Evolutionary conservation across 2,329 filamentous ascomycete genomes (phyloP).

Genomic region (Endoconidiophora polonica): DNA sequence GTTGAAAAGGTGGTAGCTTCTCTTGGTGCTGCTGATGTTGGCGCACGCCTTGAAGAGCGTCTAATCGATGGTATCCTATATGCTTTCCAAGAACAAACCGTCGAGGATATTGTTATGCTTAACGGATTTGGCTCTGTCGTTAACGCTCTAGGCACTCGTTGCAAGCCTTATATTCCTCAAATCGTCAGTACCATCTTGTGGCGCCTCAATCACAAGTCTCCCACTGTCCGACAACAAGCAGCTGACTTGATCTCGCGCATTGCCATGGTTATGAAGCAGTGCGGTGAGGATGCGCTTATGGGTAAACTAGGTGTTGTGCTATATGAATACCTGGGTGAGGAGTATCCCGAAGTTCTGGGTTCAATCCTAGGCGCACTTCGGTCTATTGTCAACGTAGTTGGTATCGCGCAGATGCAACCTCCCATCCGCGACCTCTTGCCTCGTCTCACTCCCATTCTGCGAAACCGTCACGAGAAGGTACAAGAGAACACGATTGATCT

Average conservation of each 20-base stretch:
- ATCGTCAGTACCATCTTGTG: conserved; percentile 95
- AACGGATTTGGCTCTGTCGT: conserved; percentile 97
- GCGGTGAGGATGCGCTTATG: conserved; percentile 88
- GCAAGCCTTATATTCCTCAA: conserved; percentile 91
- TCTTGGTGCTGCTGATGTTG: conserved; percentile 83
- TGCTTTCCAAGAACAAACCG: conserved; percentile 94
- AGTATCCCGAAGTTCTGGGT: conserved; percentile 93
- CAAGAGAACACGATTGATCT: conserved; percentile 98
- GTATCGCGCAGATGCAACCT: conserved; percentile 95
- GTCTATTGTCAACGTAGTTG: conserved; percentile 93
- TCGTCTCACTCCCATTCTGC: conserved; percentile 88
- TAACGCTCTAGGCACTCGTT: conserved; percentile 80
- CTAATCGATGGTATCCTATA: conserved; percentile 90
- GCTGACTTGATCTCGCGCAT: conserved; percentile 94
- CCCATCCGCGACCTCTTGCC: conserved; percentile 93
- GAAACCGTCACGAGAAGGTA: conserved; percentile 97
- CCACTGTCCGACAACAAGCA: conserved; percentile 90
- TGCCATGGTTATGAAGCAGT: conserved; percentile 98
- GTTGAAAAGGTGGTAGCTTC: conserved; percentile 92
- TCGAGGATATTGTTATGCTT: conserved; percentile 88
- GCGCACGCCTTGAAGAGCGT: conserved; percentile 78
- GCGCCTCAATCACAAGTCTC: conserved; percentile 94
- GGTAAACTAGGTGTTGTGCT: conserved; percentile 86
- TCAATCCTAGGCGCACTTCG: conserved; percentile 90
- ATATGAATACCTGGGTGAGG: conserved; percentile 96